Evolutionary conservation across 2,329 filamentous ascomycete genomes (phyloP).

Genomic region (Calonectria pauciramosa): DNA sequence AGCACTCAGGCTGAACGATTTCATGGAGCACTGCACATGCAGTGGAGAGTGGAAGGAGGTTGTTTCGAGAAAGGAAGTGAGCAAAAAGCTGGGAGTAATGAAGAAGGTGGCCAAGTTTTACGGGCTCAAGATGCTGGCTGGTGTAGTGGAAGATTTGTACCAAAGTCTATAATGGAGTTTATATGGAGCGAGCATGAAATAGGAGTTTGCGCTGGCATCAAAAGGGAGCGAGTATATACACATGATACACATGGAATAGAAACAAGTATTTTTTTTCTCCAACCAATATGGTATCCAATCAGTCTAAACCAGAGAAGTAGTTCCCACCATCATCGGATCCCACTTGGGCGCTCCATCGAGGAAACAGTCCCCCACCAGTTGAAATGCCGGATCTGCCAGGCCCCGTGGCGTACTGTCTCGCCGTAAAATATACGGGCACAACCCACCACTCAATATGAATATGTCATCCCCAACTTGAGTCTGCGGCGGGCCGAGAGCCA

Average conservation of each 20-base stretch:
- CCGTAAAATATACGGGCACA: constrained; percentile 36
- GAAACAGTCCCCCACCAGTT: constrained; percentile 35
- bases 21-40: constrained; percentile 97
- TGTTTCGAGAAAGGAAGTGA: constrained; percentile 75
- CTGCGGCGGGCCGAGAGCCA: constrained; percentile 30
- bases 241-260: constrained; percentile 11
- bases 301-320: constrained; percentile 25
- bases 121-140: constrained; percentile 83
- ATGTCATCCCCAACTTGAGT: constrained; percentile 23
- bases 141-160: constrained; percentile 77
- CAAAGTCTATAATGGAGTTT: constrained; percentile 55
- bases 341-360: constrained; percentile 16
- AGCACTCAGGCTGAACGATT: constrained; percentile 87
- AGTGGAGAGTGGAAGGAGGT: constrained; percentile 87
- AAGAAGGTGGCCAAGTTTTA: constrained; percentile 83
- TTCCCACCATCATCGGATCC: constrained; percentile 24
- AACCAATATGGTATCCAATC: background rate
- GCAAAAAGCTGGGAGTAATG: constrained; percentile 77
- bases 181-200: constrained; percentile 26
- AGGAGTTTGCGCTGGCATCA: constrained; percentile 37
- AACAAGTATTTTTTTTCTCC: background rate
- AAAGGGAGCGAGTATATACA: background rate
- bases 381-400: constrained; percentile 12
- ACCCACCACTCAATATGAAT: constrained; percentile 34
- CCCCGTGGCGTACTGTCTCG: background rate